These are phyloP conservation scores for Skeletonema marinoi DNA, from an alignment of 108 stramenopile species.

Conservation along the genomic window DNA sequence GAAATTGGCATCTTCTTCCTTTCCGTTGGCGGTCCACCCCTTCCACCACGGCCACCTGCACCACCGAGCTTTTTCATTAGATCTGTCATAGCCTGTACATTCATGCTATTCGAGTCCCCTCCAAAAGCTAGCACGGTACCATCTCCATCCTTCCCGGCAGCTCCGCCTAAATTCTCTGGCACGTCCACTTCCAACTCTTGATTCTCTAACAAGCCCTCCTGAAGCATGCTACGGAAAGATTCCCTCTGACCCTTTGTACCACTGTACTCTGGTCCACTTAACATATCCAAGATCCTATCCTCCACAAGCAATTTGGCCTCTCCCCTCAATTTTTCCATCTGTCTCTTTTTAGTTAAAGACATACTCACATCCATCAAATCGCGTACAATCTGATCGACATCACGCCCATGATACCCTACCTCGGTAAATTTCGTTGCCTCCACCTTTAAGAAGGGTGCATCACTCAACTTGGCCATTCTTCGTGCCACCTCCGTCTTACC, in stretches of 20 bases:
- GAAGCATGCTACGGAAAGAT: slow-evolving; percentile 88
- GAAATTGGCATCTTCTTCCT: slow-evolving; percentile 85
- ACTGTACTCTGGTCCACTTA: slow-evolving; percentile 75
- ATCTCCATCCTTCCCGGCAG: slow-evolving; percentile 33
- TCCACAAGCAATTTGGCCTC: slow-evolving; percentile 84
- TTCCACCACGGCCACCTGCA: slow-evolving; percentile 44
- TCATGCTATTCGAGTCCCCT: slow-evolving; percentile 54
- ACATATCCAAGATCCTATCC: slow-evolving; percentile 88
- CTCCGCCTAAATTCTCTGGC: slow-evolving; percentile 54
- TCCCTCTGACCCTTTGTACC: slow-evolving; percentile 49
- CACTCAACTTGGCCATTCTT: slow-evolving; percentile 94
- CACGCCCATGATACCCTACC: slow-evolving; percentile 99
- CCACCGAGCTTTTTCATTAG: slow-evolving; percentile 59
- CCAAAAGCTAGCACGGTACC: slow-evolving; percentile 45
- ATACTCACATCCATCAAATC: slow-evolving; percentile 98
- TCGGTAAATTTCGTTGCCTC: slow-evolving; percentile 99
- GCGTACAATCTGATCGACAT: slow-evolving; percentile 98
- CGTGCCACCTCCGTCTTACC: slow-evolving; percentile 99
- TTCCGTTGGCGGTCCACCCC: slow-evolving; percentile 67
- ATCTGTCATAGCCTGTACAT: slow-evolving; percentile 75
- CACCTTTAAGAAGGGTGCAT: slow-evolving; percentile 99
- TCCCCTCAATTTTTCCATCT: slow-evolving; percentile 75
- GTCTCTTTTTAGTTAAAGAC: slow-evolving; percentile 86
- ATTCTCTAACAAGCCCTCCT: slow-evolving; percentile 91
- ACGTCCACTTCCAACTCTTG: slow-evolving; percentile 91